These are phyloP conservation scores for Leccinum pallidistipes DNA, from an alignment of 1,284 basidiomycete genomes.

Conservation along the genomic window DNA sequence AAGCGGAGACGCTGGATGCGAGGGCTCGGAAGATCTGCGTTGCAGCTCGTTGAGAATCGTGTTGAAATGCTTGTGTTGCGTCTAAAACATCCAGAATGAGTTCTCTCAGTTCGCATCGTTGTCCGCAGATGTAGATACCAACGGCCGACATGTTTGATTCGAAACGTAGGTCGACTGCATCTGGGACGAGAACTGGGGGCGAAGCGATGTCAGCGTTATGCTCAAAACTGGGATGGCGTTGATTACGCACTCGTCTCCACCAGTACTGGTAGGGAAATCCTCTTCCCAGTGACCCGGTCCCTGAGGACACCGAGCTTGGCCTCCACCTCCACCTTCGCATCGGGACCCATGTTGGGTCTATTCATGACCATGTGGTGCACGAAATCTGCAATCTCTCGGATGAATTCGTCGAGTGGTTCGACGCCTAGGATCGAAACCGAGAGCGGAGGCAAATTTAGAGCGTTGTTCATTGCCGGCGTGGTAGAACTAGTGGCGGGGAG, in stretches of 20 bases:
- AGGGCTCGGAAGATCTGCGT: conserved; percentile 44
- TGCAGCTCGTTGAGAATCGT: conserved; percentile 79
- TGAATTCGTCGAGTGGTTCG: conserved; percentile 94
- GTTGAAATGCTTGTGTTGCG: conserved; percentile 88
- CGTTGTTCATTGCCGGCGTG: conserved; percentile 27
- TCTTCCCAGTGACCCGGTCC: conserved; percentile 55
- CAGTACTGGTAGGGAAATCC: conserved; percentile 72
- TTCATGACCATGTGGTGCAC: conserved; percentile 69
- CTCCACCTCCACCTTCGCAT: conserved; percentile 76
- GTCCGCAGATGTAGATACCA: conserved; percentile 36
- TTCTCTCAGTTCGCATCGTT: background rate
- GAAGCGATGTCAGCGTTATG: conserved; percentile 6
- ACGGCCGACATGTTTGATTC: conserved; percentile 91
- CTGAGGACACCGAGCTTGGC: conserved; percentile 88
- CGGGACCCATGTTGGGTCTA: conserved; percentile 47
- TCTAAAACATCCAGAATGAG: conserved; percentile 43
- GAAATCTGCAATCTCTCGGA: conserved; percentile 89
- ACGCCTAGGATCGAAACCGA: conserved; percentile 90
- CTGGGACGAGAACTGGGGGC: conserved; percentile 50
- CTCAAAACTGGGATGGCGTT: background rate
- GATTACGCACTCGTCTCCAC: conserved; percentile 82
- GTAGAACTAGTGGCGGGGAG: conserved; percentile 10
- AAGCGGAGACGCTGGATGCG: conserved; percentile 57
- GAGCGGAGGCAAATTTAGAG: conserved; percentile 55
- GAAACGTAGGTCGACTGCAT: conserved; percentile 67